Base-by-base conservation (phyloP, 768 basidiomycete species). In the Panaeolus cyanescens region DNA sequence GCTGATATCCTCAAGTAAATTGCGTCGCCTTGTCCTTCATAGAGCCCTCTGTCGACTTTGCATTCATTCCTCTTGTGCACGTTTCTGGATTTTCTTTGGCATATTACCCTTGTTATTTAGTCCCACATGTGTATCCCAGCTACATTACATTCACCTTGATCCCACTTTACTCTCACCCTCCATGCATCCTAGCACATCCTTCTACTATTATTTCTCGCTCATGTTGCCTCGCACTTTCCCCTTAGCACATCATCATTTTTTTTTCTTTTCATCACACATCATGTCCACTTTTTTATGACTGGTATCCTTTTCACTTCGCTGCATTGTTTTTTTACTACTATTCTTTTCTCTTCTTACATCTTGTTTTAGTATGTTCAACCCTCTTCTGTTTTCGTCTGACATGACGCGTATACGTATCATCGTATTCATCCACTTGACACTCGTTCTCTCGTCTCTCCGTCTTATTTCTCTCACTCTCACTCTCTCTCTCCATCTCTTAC, bases 21-120 rank as follows among this genome's bases (percentile, higher is more conserved):
- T 50, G 17, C n/a, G n/a, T 50, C 13, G 12, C 71, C 78, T 88
- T 68, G 75, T 69, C 64, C 79, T 90, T 80, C 82, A 73, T 87
- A 84, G 80, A 70, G 65, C 68, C 67, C 13, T 54, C 57, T 32
- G 58, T 59, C 59, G 40, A 30, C 54, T 22, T 42, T 61, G 59
- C 54, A 64, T 50, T 22, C 25, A 30, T 31, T 30, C 45, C 19
- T 56, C 55, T 50, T 28, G 25, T 1, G 1, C 45, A 50, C 45
- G 45, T 28, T 50, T 50, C 30, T 28, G 45, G 45, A 50, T 50
- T 50, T 50, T 50, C 45, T 50, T 50, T 50, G 45, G 45, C 45
- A 50, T 50, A 13, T 42, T 28, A 50, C 45, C 45, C 25, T 50
- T 28, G 45, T 50, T 13, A 50, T 50, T 50, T 50, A 22, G 45